These are phyloP conservation scores for Astragalus membranaceus DNA, from an alignment of 306 rosid species.

Conservation along the genomic window DNA sequence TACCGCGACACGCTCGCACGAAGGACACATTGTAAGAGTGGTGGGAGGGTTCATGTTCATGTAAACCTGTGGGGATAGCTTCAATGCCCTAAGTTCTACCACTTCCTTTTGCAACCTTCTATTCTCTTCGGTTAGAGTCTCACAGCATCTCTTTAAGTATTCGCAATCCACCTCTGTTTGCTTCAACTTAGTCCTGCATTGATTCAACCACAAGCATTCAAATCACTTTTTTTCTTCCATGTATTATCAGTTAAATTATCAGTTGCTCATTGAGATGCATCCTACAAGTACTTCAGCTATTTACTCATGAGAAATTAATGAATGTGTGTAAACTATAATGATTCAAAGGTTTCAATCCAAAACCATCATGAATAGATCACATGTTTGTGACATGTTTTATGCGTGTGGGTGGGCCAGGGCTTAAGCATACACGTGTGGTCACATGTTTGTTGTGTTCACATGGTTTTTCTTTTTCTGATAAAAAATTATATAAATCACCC, in stretches of 20 bases:
- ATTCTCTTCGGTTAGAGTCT: conserved; percentile 80
- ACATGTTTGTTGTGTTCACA: neutral
- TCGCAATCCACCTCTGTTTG: conserved; percentile 96
- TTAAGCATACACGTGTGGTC: neutral
- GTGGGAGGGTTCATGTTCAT: conserved; percentile 96
- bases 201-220: neutral
- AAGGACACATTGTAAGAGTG: conserved; percentile 96
- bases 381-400: neutral
- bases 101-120: conserved; percentile 83
- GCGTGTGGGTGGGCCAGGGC: neutral
- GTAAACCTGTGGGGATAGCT: conserved; percentile 78
- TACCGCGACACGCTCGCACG: conserved; percentile 72
- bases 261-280: neutral
- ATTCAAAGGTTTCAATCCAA: neutral
- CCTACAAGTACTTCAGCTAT: neutral
- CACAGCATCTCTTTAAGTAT: conserved; percentile 72
- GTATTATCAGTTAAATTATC: neutral
- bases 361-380: neutral
- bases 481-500: neutral
- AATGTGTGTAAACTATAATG: neutral
- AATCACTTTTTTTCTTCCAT: neutral
- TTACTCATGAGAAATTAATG: neutral
- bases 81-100: conserved; percentile 87
- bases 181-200: conserved; percentile 88
- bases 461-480: neutral